These are phyloP conservation scores for Persicaria maculosa DNA, from an alignment of 148 eudicot species.

Conservation along the genomic window DNA sequence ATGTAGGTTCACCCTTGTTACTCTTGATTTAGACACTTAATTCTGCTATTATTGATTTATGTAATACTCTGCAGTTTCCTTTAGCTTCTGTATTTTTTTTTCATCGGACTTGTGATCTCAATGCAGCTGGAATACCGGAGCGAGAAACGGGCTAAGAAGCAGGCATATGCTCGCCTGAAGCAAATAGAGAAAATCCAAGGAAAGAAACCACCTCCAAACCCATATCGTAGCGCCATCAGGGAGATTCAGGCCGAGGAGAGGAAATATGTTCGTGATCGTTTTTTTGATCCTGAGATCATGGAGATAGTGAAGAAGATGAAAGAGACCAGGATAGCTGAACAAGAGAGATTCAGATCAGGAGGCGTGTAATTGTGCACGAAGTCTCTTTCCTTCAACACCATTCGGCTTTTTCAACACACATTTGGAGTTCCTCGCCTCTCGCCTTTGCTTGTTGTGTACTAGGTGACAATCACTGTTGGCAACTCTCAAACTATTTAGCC, in stretches of 20 bases:
- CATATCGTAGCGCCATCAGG: constrained; percentile 74
- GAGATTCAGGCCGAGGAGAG: constrained; percentile 88
- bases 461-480: too few relatives aligned
- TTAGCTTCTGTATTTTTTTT: background rate
- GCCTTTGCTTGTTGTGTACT: too few relatives aligned
- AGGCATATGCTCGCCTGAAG: constrained; percentile 57
- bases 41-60: background rate
- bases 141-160: constrained; percentile 53
- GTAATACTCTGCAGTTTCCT: too few relatives aligned
- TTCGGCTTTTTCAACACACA: too few relatives aligned
- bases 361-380: too few relatives aligned
- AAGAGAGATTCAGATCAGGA: background rate
- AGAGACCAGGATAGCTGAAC: too few relatives aligned
- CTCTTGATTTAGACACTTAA: background rate
- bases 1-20: constrained; percentile 34
- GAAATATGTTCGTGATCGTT: constrained; percentile 31
- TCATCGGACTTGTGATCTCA: background rate
- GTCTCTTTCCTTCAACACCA: too few relatives aligned
- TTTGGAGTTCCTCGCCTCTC: too few relatives aligned
- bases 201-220: constrained; percentile 41
- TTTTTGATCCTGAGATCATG: too few relatives aligned
- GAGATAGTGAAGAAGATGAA: too few relatives aligned
- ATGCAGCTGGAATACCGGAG: constrained; percentile 69
- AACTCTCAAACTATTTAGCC: too few relatives aligned
- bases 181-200: constrained; percentile 42